Evolutionary conservation across 2,329 filamentous ascomycete genomes (phyloP), one percentile per base, ranked within the genome.

Genomic region (Colletotrichum neosansevieriae): DNA sequence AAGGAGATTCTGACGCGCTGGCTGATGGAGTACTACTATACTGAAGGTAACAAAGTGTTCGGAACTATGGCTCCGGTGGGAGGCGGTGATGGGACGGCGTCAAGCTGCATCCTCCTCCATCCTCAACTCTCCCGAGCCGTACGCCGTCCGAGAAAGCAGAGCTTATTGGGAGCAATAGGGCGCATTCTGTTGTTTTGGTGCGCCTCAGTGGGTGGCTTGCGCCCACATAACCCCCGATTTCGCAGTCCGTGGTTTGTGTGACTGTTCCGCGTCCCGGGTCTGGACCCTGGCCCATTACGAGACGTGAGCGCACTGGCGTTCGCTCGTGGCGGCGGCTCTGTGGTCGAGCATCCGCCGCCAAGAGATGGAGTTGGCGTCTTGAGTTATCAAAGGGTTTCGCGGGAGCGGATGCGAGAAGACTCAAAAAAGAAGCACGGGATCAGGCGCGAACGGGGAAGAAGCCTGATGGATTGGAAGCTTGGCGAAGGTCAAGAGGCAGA

Each of bases 331-430:
- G 42, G 38, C 15, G 47, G 47, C 50, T 38, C 24, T 65, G 56
- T 65, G 57, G 34, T 54, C 38, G 36, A 42, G 36, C 56, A 13
- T n/a, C 29, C 57, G 56, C 34, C 40, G 63, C 57, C 63, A 66
- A 54, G 58, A 49, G 58, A 47, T 38, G 40, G 21, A 45, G 47
- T 12, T 66, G 57, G 63, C 47, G 47, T 66, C 57, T 47, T 61
- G 32, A 21, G 51, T 21, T 38, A 38, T 54, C 47, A 19, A 60
- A 44, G 62, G 44, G 36, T 50, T 45, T 36, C 34, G 32, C 57
- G 45, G 47, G 36, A 17, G n/a, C 51, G 12, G 13, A 19, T 12
- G 19, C 17, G 17, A 40, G 51, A 40, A 17, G 51, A 29, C 45
- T 29, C 6, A 40, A 13, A 40, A 29, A 36, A 15, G 17, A 36